phyloP scores from a whole-genome alignment of 2,329 filamentous ascomycete genomes.

The Trichoderma breve region DNA sequence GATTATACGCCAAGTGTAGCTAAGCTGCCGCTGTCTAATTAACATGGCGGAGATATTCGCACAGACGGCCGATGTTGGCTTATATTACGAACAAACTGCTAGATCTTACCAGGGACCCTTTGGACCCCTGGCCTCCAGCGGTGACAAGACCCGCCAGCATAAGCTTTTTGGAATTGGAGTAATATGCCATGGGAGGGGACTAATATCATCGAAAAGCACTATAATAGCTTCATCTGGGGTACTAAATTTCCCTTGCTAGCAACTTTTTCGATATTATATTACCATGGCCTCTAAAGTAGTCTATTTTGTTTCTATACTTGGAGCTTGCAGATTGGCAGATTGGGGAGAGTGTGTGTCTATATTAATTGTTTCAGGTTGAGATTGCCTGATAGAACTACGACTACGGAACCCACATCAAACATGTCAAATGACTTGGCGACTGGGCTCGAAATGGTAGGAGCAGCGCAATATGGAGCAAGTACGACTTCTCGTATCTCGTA shows the following conservation, averaged over 20 bases:
- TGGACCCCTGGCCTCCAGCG: background rate
- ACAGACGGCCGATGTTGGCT: constrained; percentile 1
- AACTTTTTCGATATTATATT: background rate
- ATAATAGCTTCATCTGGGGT: background rate
- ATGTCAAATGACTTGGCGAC: background rate
- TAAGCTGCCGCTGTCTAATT: background rate
- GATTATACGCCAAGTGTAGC: background rate
- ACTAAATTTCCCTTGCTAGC: background rate
- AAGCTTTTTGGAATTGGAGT: background rate
- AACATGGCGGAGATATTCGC: background rate
- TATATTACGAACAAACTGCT: background rate
- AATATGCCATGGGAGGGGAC: background rate
- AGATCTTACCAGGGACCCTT: background rate
- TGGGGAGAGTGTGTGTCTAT: background rate
- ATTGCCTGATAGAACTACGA: background rate
- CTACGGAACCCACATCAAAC: background rate
- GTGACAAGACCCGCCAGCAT: background rate
- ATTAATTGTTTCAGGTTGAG: background rate
- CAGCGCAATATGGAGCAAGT: background rate
- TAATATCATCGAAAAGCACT: background rate
- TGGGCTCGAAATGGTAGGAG: background rate
- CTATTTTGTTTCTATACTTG: background rate
- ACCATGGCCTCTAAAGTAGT: background rate
- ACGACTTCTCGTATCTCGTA: background rate
- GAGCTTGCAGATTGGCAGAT: background rate